Conservation (phyloP, 2,329 filamentous ascomycete species). For the Pochonia chlamydosporia region DNA sequence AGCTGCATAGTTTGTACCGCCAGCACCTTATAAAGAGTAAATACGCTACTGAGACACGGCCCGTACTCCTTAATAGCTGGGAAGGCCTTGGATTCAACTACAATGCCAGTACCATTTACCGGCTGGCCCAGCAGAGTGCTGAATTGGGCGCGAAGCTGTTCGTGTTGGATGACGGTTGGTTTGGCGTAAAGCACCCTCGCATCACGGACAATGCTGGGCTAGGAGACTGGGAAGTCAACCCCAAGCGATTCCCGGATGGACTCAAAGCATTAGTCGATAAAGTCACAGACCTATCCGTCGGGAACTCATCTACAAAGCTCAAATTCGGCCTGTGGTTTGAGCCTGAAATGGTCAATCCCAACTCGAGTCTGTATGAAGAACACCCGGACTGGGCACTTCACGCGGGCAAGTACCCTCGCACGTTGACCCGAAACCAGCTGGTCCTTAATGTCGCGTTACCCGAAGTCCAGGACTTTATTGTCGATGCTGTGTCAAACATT, state of each 20-base stretch:
- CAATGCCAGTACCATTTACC: constrained; percentile 49
- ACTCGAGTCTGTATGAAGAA: constrained; percentile 52
- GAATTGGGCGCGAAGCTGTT: constrained; percentile 56
- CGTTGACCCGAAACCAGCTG: constrained; percentile 50
- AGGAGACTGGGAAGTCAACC: constrained; percentile 59
- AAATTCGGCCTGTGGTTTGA: constrained; percentile 63
- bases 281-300: constrained; percentile 42
- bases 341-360: constrained; percentile 62
- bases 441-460: constrained; percentile 55
- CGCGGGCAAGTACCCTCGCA: constrained; percentile 50
- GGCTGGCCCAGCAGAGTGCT: constrained; percentile 50
- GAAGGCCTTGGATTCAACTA: constrained; percentile 56
- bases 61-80: constrained; percentile 59
- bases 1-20: constrained; percentile 55
- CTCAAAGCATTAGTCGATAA: constrained; percentile 44
- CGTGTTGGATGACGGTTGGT: constrained; percentile 64
- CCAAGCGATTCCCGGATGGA: constrained; percentile 52
- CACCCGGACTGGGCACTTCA: constrained; percentile 62
- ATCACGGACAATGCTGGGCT: constrained; percentile 51
- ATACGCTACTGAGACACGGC: constrained; percentile 44
- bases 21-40: constrained; percentile 55
- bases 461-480: constrained; percentile 59
- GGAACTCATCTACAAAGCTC: constrained; percentile 41
- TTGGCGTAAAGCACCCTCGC: constrained; percentile 53
- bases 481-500: constrained; percentile 46